Evolutionary conservation across 768 basidiomycete genomes (phyloP), one percentile per base, ranked within the genome.

Genomic region (Bullera alba): DNA sequence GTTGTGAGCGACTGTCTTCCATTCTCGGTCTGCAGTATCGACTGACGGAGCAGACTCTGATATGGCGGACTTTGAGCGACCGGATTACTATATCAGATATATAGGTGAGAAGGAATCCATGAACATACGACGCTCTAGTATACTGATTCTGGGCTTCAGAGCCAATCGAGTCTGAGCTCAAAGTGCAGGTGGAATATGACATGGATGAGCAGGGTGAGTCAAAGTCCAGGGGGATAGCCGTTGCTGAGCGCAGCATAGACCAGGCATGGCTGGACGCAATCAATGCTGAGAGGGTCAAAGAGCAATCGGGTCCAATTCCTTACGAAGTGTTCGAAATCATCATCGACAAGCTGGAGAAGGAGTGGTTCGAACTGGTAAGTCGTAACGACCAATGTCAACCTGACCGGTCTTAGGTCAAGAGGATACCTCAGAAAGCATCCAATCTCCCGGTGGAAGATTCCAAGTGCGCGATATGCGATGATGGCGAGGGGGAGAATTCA

Each of bases 311-410:
- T 60, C 75, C 73, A 12, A 81, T 96, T 38, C 75, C 85, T 0
- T 86, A 84, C 67, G 93, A 97, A 67, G 76, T 81, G 1, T 96
- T 99, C 53, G 95, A 97, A 75, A 83, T 97, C 51, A 80, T 97
- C 56, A 92, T 99, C 86, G 95, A 99, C 74, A 81, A 88, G 51
- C 72, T 99, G 57, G 95, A 99, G 77, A 99, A 99, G 76, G 95
- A 97, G 70, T 99, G 91, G 87, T 99, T 96, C 65, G 86, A 92
- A 65, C 73, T 99, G 74, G 92, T 93, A 60, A 54, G 75, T 56
- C 28, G 10, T 21, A 4, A 21, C 16, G 32, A 5, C 14, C 19
- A 12, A 22, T 8, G 32, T n/a, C 12, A 34, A 43, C 5, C 5
- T 28, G 22, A 29, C 50, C 48, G 43, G 36, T 22, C 26, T 15